Evolutionary conservation across 2,329 filamentous ascomycete genomes (phyloP).

Genomic region (Pseudogymnoascus sp.): DNA sequence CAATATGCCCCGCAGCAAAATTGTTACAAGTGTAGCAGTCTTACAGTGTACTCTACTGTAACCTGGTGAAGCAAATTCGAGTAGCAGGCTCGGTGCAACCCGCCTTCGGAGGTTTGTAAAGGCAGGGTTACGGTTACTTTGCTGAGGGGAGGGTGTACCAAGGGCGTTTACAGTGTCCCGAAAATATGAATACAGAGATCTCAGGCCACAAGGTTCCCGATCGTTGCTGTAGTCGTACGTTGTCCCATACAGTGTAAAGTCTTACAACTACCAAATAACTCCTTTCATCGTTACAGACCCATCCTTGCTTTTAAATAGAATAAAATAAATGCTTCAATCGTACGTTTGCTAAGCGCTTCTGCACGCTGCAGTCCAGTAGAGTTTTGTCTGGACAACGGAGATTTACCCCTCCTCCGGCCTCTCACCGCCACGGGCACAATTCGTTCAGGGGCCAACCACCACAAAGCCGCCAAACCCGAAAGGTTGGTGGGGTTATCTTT

Average conservation of each 20-base stretch:
- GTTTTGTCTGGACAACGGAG: neutral
- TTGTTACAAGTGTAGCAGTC: neutral
- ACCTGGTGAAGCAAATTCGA: neutral
- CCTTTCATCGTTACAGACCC: neutral
- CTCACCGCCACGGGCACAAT: conserved; percentile 3
- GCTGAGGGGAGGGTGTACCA: neutral
- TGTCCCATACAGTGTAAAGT: neutral
- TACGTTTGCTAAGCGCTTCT: neutral
- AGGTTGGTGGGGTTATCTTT: conserved; percentile 8
- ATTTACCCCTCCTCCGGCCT: neutral
- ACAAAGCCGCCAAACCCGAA: neutral
- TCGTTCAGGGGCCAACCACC: conserved; percentile 7
- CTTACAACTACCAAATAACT: neutral
- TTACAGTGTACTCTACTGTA: neutral
- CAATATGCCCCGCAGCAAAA: neutral
- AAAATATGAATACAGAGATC: neutral
- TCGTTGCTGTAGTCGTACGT: neutral
- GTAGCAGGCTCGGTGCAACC: neutral
- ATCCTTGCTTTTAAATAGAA: neutral
- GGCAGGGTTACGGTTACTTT: neutral
- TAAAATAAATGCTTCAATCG: neutral
- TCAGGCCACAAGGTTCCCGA: neutral
- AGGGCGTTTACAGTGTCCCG: neutral
- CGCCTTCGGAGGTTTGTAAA: neutral
- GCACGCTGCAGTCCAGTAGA: neutral